Evolutionary conservation across 768 basidiomycete species (phyloP), one percentile per base, ranked within the genome.

Genomic region (Trametes punicea): DNA sequence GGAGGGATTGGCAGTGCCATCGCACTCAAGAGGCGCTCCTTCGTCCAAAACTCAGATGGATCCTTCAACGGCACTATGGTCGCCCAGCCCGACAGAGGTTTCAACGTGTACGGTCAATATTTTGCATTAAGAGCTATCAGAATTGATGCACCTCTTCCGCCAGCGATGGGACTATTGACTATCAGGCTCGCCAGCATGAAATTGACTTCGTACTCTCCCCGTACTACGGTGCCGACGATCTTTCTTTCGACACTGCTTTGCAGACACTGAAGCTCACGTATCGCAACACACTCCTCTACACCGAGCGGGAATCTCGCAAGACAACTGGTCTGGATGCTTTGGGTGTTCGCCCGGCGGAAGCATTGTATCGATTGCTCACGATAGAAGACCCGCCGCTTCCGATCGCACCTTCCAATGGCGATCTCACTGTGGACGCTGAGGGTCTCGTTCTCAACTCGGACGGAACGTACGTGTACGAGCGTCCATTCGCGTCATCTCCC

Each of bases 1-100:
- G 85, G 85, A 20, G 83, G 83, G 9, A 75, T 85, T 18, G 84
- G 84, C 16, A 83, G 82, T 50, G 82, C 81, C 2, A 82, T 85
- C 20, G 76, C 82, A 1, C 59, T 86, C 53, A 79, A 84, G 67
- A 71, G 58, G 5, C 77, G 77, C 3, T 75, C 81, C 1, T 84
- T 79, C 72, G 64, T 60, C 20, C 49, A 62, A 39, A 45, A 54
- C 4, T 44, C 57, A 1, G 60, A 77, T 55, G 80, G 77, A 2
- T 68, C 67, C 2, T 83, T 74, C 63, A 67, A 70, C 2, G 83
- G 83, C 9, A 80, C 77, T 2, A 64, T 84, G 26, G 62, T 81
- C n/a, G 77, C 75, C 0, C 81, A 82, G 55, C 81, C 82, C 9
- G 83, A 85, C 62, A 73, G 82, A n/a, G 82, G 82, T 7, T 83